A percentile compares a stretch with the other conserved stretches of the same genome.
phyloP scores from a whole-genome alignment of 768 basidiomycete species.

The Ephemerocybe angulata region DNA sequence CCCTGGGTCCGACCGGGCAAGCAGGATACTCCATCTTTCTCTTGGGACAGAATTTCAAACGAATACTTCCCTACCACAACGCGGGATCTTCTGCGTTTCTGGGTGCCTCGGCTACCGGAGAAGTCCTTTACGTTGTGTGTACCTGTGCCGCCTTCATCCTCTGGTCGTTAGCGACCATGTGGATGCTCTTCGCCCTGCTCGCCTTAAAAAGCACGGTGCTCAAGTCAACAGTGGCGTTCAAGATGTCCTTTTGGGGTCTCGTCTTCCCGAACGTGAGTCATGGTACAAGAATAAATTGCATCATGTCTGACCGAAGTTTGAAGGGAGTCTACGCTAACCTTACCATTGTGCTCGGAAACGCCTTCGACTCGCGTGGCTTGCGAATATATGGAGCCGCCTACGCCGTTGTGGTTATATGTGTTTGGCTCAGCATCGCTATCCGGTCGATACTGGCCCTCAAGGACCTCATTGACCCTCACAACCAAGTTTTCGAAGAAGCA shows the following conservation, averaged over 20 bases:
- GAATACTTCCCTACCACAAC: constrained; percentile 28
- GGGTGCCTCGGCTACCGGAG: constrained; percentile 24
- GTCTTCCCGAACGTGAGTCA: constrained; percentile 62
- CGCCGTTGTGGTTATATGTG: constrained; percentile 42
- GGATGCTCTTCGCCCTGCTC: constrained; percentile 54
- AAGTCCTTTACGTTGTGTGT: constrained; percentile 42
- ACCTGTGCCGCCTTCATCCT: constrained; percentile 47
- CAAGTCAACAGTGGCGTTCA: constrained; percentile 44
- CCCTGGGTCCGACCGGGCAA: constrained; percentile 71
- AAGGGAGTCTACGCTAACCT: constrained; percentile 59
- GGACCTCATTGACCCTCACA: constrained; percentile 6
- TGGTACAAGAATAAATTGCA: background rate
- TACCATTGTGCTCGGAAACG: constrained; percentile 47
- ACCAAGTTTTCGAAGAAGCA: background rate
- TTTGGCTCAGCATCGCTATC: constrained; percentile 49
- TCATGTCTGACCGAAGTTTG: background rate
- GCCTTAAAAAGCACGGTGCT: constrained; percentile 42
- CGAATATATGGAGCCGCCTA: constrained; percentile 57
- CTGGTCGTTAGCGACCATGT: constrained; percentile 64
- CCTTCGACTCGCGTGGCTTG: constrained; percentile 53
- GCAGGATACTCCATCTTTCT: constrained; percentile 55
- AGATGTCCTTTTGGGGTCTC: constrained; percentile 60
- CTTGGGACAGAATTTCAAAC: constrained; percentile 48
- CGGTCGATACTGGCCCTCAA: constrained; percentile 36
- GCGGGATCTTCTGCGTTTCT: constrained; percentile 35